Conservation (phyloP, 2,329 filamentous ascomycete species). For the Aureobasidium sp. region DNA sequence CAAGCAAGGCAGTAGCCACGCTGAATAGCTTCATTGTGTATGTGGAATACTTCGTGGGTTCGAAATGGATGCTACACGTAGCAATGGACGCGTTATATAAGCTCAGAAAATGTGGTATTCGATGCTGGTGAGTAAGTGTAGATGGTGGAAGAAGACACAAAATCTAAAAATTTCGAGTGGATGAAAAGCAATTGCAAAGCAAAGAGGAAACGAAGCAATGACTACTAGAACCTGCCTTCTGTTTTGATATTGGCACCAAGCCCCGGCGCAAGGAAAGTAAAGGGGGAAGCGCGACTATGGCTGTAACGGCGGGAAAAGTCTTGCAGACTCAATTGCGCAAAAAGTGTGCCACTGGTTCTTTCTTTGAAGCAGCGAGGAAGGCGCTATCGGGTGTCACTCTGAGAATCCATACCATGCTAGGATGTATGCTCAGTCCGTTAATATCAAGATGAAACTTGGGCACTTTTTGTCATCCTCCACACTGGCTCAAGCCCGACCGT, state of each 20-base stretch:
- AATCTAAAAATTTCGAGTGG: too few species aligned
- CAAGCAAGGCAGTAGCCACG: conserved; percentile 25
- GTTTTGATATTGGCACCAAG: background rate
- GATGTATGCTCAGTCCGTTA: background rate
- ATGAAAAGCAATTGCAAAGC: background rate
- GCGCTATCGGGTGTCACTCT: background rate
- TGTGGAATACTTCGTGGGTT: background rate
- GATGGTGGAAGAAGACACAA: background rate
- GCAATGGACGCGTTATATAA: background rate
- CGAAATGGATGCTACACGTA: background rate
- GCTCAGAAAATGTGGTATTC: background rate
- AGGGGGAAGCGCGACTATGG: background rate
- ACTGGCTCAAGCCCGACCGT: background rate
- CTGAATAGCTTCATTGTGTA: conserved; percentile 16
- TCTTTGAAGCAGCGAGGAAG: background rate
- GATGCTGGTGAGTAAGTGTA: background rate
- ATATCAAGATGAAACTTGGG: conserved; percentile 7
- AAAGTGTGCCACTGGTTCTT: background rate
- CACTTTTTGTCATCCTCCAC: background rate
- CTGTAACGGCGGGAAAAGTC: conserved; percentile 5
- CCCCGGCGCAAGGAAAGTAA: background rate
- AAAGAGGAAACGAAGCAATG: background rate
- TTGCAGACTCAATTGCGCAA: background rate
- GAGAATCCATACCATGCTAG: background rate
- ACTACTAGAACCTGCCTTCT: background rate